These are phyloP conservation scores for Melastoma candidum DNA, from an alignment of 441 rosid genomes.

Conservation along the genomic window DNA sequence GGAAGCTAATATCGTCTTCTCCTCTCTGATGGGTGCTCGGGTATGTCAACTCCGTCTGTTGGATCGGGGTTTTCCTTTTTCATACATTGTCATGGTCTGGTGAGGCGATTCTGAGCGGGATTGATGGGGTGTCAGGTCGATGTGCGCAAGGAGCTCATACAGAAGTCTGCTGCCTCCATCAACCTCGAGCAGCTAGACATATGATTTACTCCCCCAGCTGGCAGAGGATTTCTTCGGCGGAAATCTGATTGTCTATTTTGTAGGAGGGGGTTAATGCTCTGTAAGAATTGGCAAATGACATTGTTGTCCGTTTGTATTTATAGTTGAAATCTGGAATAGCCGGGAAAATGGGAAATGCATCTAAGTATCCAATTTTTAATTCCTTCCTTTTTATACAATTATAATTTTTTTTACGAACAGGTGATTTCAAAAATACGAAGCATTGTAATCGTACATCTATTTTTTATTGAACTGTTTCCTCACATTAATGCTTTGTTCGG, in stretches of 20 bases:
- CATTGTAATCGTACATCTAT: too few relatives aligned
- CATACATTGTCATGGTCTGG: not conserved
- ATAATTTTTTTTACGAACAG: too few relatives aligned
- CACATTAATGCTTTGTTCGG: too few relatives aligned
- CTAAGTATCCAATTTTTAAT: too few relatives aligned
- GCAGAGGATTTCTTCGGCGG: not conserved
- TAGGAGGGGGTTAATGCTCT: not conserved
- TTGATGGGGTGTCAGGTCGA: constrained; percentile 44
- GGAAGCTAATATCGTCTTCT: constrained; percentile 53
- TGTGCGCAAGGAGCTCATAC: constrained; percentile 63
- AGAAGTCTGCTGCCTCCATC: constrained; percentile 45
- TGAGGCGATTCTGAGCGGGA: not conserved
- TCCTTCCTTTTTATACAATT: too few relatives aligned
- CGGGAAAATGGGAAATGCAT: too few relatives aligned
- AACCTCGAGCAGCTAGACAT: constrained; percentile 67
- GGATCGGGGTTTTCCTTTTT: not conserved
- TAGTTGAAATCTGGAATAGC: too few relatives aligned
- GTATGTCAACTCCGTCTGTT: constrained; percentile 24
- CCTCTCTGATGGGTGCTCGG: constrained; percentile 79
- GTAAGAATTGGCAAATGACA: too few relatives aligned
- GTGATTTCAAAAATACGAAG: too few relatives aligned
- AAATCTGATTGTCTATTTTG: too few relatives aligned
- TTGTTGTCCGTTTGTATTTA: too few relatives aligned
- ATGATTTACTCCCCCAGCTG: constrained; percentile 13
- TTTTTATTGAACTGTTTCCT: too few relatives aligned